Evolutionary conservation across 106 monocot species (phyloP).

Genomic region (Allium sativum): DNA sequence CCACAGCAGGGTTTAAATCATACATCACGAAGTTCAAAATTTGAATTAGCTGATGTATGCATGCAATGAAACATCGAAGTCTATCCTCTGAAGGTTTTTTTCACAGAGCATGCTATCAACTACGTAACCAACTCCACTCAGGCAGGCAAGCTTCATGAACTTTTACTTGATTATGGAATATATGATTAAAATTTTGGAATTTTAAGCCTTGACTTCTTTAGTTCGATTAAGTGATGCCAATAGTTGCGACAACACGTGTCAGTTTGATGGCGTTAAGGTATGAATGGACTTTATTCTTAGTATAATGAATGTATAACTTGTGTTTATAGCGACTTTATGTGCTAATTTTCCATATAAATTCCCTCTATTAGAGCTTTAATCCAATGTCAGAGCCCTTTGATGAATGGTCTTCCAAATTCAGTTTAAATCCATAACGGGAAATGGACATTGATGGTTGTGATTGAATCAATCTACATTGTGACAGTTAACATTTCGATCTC

Average conservation of each 20-base stretch:
- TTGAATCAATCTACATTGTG: constrained; percentile 15
- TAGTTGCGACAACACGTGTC: constrained; percentile 20
- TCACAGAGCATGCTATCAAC: too few species aligned
- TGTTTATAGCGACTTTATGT: too few species aligned
- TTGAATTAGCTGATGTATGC: too few species aligned
- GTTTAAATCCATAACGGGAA: constrained; percentile 31
- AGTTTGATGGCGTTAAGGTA: constrained; percentile 25
- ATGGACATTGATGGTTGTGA: constrained; percentile 12
- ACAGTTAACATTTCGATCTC: constrained; percentile 37
- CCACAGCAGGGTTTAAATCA: too few species aligned
- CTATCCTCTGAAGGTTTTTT: too few species aligned
- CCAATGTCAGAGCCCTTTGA: constrained; percentile 84
- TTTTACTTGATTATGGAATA: too few species aligned
- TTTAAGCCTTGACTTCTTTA: too few species aligned
- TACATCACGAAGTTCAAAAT: too few species aligned
- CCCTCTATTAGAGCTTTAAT: constrained; percentile 86
- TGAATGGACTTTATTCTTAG: constrained; percentile 19
- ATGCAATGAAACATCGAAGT: too few species aligned
- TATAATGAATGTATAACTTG: not conserved
- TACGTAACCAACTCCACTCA: too few species aligned
- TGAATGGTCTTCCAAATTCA: constrained; percentile 59
- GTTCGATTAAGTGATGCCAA: constrained; percentile 2
- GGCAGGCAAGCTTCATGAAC: too few species aligned
- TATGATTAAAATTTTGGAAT: too few species aligned
- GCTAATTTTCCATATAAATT: not conserved